Percentiles rank a stretch among this genome's conserved stretches.
phyloP scores from a whole-genome alignment of 2,329 filamentous ascomycete genomes.

The Fusarium staphyleae region DNA sequence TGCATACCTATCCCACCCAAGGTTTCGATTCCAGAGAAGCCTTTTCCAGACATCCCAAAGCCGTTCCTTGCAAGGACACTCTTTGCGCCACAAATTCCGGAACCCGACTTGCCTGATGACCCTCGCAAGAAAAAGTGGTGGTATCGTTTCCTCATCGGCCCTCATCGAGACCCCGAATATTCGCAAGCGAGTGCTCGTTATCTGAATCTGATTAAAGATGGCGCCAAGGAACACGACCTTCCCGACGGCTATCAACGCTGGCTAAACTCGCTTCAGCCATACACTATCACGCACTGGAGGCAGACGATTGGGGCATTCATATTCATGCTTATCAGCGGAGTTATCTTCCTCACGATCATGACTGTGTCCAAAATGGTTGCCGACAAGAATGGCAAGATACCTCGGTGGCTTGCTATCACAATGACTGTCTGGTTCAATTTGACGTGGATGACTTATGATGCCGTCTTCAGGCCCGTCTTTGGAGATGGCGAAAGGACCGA shows the following conservation, averaged over 20 bases:
- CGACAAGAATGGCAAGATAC: constrained; percentile 71
- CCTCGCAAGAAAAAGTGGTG: constrained; percentile 53
- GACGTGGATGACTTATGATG: constrained; percentile 56
- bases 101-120: constrained; percentile 41
- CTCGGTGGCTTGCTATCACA: constrained; percentile 68
- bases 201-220: constrained; percentile 78
- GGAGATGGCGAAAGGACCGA: constrained; percentile 82
- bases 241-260: constrained; percentile 80
- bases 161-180: constrained; percentile 69
- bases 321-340: constrained; percentile 64
- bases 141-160: constrained; percentile 53
- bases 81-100: constrained; percentile 67
- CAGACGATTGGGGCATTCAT: constrained; percentile 72
- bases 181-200: constrained; percentile 87
- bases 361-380: constrained; percentile 55
- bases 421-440: constrained; percentile 60
- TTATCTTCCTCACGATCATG: constrained; percentile 64
- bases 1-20: constrained; percentile 73
- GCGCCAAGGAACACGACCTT: constrained; percentile 80
- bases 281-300: constrained; percentile 69
- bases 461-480: constrained; percentile 66
- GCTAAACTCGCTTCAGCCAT: constrained; percentile 72
- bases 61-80: constrained; percentile 88
- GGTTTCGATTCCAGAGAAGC: constrained; percentile 68
- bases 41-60: constrained; percentile 57